Evolutionary conservation across 2,329 filamentous ascomycete genomes (phyloP).

Genomic region (Exophiala dermatitidis): DNA sequence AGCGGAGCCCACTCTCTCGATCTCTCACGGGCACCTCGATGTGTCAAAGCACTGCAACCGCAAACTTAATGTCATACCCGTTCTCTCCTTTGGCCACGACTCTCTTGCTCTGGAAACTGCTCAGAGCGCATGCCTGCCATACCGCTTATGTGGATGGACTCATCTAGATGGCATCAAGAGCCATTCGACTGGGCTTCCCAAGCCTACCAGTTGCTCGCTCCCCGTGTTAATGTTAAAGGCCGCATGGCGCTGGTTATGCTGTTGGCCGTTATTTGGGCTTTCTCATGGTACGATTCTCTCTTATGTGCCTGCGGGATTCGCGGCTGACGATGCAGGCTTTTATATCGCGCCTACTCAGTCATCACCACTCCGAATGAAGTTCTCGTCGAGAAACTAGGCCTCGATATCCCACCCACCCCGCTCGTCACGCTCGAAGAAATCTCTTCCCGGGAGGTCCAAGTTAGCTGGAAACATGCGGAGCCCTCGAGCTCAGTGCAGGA

Average conservation of each 20-base stretch:
- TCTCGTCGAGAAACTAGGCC: conserved; percentile 80
- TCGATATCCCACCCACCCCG: conserved; percentile 86
- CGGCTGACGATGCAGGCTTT: conserved; percentile 53
- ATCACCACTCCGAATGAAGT: conserved; percentile 85
- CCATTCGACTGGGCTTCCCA: conserved; percentile 40
- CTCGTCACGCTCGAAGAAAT: conserved; percentile 87
- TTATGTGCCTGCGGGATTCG: neutral
- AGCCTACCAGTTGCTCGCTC: conserved; percentile 41
- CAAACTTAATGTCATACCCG: neutral
- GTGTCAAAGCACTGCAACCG: neutral
- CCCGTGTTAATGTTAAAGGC: conserved; percentile 42
- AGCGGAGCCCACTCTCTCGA: neutral
- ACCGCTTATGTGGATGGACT: conserved; percentile 28
- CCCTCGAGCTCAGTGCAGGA: conserved; percentile 64
- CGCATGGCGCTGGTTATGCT: conserved; percentile 45
- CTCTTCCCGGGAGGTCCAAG: conserved; percentile 73
- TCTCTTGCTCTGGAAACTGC: neutral
- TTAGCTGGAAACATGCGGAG: conserved; percentile 80
- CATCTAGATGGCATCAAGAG: conserved; percentile 40
- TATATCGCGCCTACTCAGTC: conserved; percentile 79
- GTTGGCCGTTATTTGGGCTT: conserved; percentile 42
- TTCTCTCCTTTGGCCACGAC: neutral
- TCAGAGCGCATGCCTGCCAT: conserved; percentile 25
- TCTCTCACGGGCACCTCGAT: neutral
- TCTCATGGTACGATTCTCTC: conserved; percentile 39